Base-by-base conservation (phyloP, 2,329 filamentous ascomycete species). In the Phoma herbarum region DNA sequence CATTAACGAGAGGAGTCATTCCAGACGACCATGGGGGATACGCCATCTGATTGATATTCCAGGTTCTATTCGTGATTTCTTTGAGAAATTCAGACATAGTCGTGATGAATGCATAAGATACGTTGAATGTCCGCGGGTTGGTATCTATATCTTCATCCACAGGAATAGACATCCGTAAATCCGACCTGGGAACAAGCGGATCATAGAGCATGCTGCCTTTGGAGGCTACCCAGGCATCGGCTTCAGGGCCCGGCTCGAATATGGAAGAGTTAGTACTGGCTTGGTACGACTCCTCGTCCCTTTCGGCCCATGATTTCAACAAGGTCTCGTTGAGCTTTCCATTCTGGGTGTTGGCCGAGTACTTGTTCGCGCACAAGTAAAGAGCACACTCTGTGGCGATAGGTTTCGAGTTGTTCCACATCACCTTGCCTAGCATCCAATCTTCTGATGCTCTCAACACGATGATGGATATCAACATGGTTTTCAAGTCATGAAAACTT, bases 361-460 rank as follows among this genome's bases (percentile, higher is more conserved):
- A 54, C 14, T 11, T n/a, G 12, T 54, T 54, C 6, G 35, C 33
- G 16, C 43, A 54, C 4, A 54, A 7, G 35, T 47, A 54, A 1
- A 54, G 9, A 42, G 43, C 51, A 11, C 51, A 54, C 16, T 54
- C 51, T 3, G 60, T 65, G 2, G 60, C 60, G 1, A 35, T n/a
- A 2, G 57, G 54, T 7, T n/a, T 46, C 23, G 52, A 52, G 4
- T 11, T 31, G 2, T 61, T 52, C 51, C 57, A 61, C 1, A 29
- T 3, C 0, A 51, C n/a, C 5, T 59, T 52, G 0, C 23, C 25
- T 10, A 57, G 3, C 5, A 61, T 7, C 48, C 49, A 62, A 5
- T 59, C 54, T 7, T 63, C 37, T 3, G 49, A 11, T 8, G 48
- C 62, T 23, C 26, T 48, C 18, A 56, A 23, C 1, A 33, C 48